Base-by-base conservation (phyloP, 2,329 filamentous ascomycete species). In the Boeremia exigua region DNA sequence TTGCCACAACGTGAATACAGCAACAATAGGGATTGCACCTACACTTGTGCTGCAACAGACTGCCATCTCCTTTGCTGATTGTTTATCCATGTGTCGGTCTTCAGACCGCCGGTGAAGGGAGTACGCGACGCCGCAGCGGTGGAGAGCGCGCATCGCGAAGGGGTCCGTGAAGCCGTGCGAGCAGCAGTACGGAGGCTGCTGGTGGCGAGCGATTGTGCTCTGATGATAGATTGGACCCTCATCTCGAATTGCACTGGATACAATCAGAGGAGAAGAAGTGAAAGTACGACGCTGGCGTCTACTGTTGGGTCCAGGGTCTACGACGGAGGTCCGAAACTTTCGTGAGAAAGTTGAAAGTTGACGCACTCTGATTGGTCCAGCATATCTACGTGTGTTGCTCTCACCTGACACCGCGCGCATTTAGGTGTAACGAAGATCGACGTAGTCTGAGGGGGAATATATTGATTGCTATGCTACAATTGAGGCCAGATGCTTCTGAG, bases 31-130 rank as follows among this genome's bases (percentile, higher is more conserved):
- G 33, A 42, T 48, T 44, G 44, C 17, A 74, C 74, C 60, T 62
- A 76, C 74, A 76, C 73, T 59, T 71, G 65, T 27, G 74, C 73
- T 29, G 73, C 74, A 19, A 65, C 63, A 56, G 72, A 73, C 55
- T 75, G 71, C 71, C 69, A 75, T 58, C 74, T 71, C 53, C 66
- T 64, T 60, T 74, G 73, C 45, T 69, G 63, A 11, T 43, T 68
- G 23, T 55, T 61, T 36, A 72, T 67, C 67, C 69, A 72, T 59
- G 63, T 61, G 39, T 66, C 65, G 2, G 66, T 71, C 55, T 66
- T 69, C 6, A 63, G 54, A 15, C 71, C 71, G 59, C 66, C 69
- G 44, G 61, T 66, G 40, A 65, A 68, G 28, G 62, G 60, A 32
- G 64, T 64, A 48, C 72, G 68, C 46, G 63, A 63, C 30, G 64